A percentile compares a stretch with the other conserved stretches of the same genome.
Conservation (phyloP, 495 filamentous ascomycete genomes). For the Penicillium desertorum region DNA sequence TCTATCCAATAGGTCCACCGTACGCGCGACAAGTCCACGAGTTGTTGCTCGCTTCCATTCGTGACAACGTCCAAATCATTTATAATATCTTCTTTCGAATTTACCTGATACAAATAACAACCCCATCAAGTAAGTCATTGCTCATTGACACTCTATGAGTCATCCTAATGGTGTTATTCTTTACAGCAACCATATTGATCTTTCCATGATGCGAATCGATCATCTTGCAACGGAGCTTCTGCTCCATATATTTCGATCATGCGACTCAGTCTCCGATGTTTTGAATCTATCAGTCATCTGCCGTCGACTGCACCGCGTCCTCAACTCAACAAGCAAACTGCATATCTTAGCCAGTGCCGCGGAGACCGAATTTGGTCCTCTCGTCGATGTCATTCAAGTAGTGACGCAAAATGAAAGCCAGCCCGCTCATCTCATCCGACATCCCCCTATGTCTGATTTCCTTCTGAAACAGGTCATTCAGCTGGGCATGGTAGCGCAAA, state of each 20-base stretch:
- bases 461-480: conserved; percentile 58
- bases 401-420: conserved; percentile 59
- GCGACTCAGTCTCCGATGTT: conserved; percentile 51
- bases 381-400: conserved; percentile 59
- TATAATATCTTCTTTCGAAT: not conserved
- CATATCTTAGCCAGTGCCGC: conserved; percentile 52
- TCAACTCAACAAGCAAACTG: conserved; percentile 52
- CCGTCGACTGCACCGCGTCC: conserved; percentile 54
- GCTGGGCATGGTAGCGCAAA: conserved; percentile 57
- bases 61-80: conserved; percentile 29
- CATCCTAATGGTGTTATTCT: conserved; percentile 3
- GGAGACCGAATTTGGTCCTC: conserved; percentile 60
- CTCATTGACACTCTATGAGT: conserved; percentile 4
- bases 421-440: conserved; percentile 50
- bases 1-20: conserved; percentile 43
- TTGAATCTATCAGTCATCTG: conserved; percentile 55
- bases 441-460: conserved; percentile 49
- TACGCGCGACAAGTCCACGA: conserved; percentile 18
- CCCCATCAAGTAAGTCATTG: conserved; percentile 11
- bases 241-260: conserved; percentile 59
- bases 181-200: conserved; percentile 16
- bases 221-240: conserved; percentile 61
- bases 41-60: conserved; percentile 33
- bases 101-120: not conserved
- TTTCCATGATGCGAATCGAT: conserved; percentile 47